Percentiles rank a stretch among this genome's conserved stretches.
Evolutionary conservation across 139 green algal genomes (phyloP).

Genomic region (Astrephomene gubernaculifera): DNA sequence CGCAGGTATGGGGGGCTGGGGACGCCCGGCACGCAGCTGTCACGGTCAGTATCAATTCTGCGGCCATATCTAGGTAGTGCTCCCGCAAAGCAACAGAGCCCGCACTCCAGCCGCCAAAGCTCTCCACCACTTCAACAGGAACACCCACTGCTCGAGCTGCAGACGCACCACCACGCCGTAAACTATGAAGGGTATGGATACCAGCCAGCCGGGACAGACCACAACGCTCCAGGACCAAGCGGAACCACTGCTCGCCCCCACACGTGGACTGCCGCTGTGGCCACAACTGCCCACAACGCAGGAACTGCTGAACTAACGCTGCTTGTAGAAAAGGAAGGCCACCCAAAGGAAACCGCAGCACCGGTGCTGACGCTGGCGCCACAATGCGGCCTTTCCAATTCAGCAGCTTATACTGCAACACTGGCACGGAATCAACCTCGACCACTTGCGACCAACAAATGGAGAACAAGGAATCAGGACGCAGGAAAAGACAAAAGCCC

Average conservation of each 20-base stretch:
- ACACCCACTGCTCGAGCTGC: background rate
- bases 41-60: too few relatives aligned
- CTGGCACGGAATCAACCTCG: background rate
- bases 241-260: background rate
- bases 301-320: background rate
- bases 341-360: background rate
- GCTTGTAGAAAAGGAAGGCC: background rate
- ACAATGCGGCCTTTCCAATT: background rate
- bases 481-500: background rate
- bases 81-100: background rate
- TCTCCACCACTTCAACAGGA: constrained; percentile 3
- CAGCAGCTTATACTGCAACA: constrained; percentile 7
- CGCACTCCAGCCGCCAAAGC: background rate
- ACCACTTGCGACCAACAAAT: background rate
- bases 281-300: background rate
- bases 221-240: background rate
- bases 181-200: background rate
- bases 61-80: constrained; percentile 21
- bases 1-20: too few relatives aligned
- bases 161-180: constrained; percentile 8
- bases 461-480: constrained; percentile 8
- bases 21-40: too few relatives aligned
- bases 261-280: background rate
- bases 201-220: background rate
- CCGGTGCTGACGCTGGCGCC: background rate